These are phyloP conservation scores for Trichophyton simii DNA, from an alignment of 2,329 filamentous ascomycete species.

Conservation along the genomic window DNA sequence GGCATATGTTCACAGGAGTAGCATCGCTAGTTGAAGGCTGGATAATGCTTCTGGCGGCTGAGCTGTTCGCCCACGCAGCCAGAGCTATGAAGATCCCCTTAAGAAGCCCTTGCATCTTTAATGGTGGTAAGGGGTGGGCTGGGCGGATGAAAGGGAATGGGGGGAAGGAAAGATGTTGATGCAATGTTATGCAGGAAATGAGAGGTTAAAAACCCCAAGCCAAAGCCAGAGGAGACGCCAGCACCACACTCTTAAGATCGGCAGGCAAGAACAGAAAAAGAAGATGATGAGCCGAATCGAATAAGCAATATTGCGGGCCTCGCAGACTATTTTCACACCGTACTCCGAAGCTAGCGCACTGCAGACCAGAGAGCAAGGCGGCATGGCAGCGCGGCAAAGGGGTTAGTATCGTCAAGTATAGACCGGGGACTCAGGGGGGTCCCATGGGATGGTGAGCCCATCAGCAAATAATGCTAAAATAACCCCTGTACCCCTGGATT, in stretches of 20 bases:
- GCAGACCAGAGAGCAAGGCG: not conserved
- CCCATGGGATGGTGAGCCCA: no score
- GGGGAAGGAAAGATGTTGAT: not conserved
- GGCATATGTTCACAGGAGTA: constrained; percentile 8
- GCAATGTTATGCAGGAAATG: not conserved
- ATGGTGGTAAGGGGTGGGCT: not conserved
- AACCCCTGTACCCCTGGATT: not conserved
- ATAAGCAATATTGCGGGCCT: no score
- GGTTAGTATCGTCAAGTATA: not conserved
- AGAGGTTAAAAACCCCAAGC: not conserved
- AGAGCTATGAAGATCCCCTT: constrained; percentile 17
- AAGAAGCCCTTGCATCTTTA: constrained; percentile 4
- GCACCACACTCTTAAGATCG: not conserved
- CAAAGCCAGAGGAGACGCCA: not conserved
- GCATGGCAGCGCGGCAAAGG: not conserved
- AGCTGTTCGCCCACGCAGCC: constrained; percentile 17
- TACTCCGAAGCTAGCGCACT: not conserved
- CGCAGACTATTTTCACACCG: not conserved
- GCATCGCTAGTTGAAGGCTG: no score
- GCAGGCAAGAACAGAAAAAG: not conserved
- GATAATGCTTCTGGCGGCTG: constrained; percentile 8
- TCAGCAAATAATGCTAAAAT: no score
- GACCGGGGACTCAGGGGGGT: not conserved
- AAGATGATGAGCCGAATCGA: not conserved
- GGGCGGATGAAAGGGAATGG: not conserved